These are phyloP conservation scores for Ophiostoma triangulosporum DNA, from an alignment of 2,329 filamentous ascomycete genomes.

Conservation along the genomic window DNA sequence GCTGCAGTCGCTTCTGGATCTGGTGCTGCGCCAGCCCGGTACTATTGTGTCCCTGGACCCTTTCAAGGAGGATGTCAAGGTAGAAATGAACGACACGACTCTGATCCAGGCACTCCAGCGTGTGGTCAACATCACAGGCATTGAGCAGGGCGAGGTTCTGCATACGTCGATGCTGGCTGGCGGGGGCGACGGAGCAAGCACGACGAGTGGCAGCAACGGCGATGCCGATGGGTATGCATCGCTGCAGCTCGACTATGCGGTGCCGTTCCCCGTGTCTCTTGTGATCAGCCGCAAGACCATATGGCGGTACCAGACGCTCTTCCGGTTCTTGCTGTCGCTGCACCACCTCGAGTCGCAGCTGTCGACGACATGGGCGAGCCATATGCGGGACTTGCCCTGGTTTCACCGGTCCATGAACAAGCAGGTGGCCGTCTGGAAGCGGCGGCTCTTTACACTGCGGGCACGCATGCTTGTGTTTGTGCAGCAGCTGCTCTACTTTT, in stretches of 20 bases:
- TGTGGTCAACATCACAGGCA: constrained; percentile 90
- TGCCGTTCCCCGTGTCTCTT: constrained; percentile 88
- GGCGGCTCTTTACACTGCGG: constrained; percentile 78
- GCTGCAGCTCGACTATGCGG: constrained; percentile 82
- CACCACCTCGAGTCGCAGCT: constrained; percentile 82
- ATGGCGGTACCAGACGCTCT: constrained; percentile 91
- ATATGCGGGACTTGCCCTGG: constrained; percentile 72
- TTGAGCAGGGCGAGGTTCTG: constrained; percentile 78
- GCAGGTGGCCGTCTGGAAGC: constrained; percentile 80
- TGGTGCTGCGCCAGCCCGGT: constrained; percentile 90
- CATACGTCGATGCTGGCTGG: constrained; percentile 53
- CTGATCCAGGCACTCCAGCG: constrained; percentile 90
- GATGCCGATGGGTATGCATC: constrained; percentile 85
- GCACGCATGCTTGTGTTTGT: constrained; percentile 95
- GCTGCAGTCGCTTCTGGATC: constrained; percentile 86
- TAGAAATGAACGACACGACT: constrained; percentile 90
- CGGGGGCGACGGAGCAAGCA: constrained; percentile 62
- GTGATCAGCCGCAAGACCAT: constrained; percentile 94
- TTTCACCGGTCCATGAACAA: constrained; percentile 61
- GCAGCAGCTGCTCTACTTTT: constrained; percentile 93
- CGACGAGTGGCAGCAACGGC: constrained; percentile 74
- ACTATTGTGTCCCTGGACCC: constrained; percentile 88
- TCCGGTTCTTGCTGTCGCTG: constrained; percentile 82
- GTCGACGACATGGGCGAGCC: constrained; percentile 78
- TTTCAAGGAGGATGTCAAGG: constrained; percentile 96